A percentile compares a stretch with the other conserved stretches of the same genome.
Evolutionary conservation across 345 rosid genomes (phyloP).

Genomic region (Lumnitzera littorea): DNA sequence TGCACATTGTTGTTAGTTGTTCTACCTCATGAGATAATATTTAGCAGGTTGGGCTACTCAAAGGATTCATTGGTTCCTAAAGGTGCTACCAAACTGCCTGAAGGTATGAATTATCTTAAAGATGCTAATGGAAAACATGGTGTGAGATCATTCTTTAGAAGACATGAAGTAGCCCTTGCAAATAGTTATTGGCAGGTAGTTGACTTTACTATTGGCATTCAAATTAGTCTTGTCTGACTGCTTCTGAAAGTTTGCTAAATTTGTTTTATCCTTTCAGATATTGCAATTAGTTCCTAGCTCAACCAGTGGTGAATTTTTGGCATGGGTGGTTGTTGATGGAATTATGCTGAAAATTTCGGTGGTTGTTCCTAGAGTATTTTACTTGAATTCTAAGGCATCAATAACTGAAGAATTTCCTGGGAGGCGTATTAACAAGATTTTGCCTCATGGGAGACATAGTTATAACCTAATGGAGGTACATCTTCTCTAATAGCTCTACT

Average conservation of each 20-base stretch:
- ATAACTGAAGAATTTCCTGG: slow-evolving; percentile 66
- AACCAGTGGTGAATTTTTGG: slow-evolving; percentile 51
- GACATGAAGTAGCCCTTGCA: slow-evolving; percentile 72
- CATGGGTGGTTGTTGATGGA: slow-evolving; percentile 92
- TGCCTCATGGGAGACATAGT: slow-evolving; percentile 78
- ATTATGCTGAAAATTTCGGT: slow-evolving; percentile 88
- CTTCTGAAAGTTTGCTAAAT: slow-evolving; percentile 11
- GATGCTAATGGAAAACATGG: slow-evolving; percentile 40
- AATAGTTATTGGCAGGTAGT: slow-evolving; percentile 84
- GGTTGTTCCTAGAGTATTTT: slow-evolving; percentile 68
- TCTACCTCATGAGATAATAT: slow-evolving; percentile 3
- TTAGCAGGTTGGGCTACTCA: slow-evolving; percentile 53
- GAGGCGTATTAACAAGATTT: slow-evolving; percentile 66
- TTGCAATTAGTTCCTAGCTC: slow-evolving; percentile 70
- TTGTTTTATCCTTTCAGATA: slow-evolving; percentile 44
- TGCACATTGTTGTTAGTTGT: background rate
- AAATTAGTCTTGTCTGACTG: background rate
- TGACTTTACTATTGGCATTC: background rate
- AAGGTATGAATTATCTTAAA: slow-evolving; percentile 27
- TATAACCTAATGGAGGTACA: slow-evolving; percentile 75
- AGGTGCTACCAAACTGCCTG: slow-evolving; percentile 19
- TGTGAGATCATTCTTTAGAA: slow-evolving; percentile 74
- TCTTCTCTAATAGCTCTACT: background rate
- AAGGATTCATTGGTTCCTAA: slow-evolving; percentile 27
- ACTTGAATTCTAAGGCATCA: slow-evolving; percentile 67